Conservation (phyloP, 2,329 filamentous ascomycete species). For the Scedosporium apiospermum region DNA sequence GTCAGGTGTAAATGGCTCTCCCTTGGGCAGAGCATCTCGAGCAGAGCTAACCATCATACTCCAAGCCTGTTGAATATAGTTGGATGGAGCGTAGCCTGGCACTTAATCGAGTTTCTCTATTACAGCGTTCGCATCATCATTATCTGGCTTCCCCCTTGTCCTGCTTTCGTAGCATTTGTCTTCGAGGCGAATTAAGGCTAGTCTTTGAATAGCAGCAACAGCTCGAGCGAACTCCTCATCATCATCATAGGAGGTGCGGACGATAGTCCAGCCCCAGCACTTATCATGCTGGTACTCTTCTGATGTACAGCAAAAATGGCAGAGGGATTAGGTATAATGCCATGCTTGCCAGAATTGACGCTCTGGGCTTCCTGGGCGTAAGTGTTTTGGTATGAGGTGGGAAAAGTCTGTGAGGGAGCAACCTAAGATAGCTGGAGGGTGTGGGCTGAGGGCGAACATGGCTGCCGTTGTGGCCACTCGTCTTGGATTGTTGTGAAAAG, state of each 20-base stretch:
- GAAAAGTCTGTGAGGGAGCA: neutral
- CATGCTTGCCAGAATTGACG: neutral
- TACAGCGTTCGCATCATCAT: neutral
- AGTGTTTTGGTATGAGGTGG: neutral
- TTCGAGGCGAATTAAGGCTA: conserved; percentile 4
- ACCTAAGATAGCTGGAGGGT: conserved; percentile 9
- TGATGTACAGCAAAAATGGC: neutral
- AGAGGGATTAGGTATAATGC: neutral
- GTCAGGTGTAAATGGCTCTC: conserved; percentile 3
- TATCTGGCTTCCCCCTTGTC: conserved; percentile 1
- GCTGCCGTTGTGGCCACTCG: neutral
- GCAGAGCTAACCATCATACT: conserved; percentile 9
- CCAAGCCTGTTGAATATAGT: conserved; percentile 4
- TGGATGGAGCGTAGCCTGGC: too few species aligned
- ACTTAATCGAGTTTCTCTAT: neutral
- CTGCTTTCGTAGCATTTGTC: conserved; percentile 1
- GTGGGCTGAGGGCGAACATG: conserved; percentile 2
- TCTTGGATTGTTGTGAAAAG: too few species aligned
- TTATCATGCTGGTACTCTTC: conserved; percentile 6
- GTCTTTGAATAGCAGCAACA: conserved; percentile 4
- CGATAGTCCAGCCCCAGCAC: conserved; percentile 8
- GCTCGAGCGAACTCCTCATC: conserved; percentile 7
- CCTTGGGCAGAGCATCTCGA: conserved; percentile 6
- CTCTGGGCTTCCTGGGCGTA: neutral
- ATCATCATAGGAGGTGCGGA: conserved; percentile 8